Conservation (phyloP, 352 stramenopile species). For the Phytophthora hibernalis region DNA sequence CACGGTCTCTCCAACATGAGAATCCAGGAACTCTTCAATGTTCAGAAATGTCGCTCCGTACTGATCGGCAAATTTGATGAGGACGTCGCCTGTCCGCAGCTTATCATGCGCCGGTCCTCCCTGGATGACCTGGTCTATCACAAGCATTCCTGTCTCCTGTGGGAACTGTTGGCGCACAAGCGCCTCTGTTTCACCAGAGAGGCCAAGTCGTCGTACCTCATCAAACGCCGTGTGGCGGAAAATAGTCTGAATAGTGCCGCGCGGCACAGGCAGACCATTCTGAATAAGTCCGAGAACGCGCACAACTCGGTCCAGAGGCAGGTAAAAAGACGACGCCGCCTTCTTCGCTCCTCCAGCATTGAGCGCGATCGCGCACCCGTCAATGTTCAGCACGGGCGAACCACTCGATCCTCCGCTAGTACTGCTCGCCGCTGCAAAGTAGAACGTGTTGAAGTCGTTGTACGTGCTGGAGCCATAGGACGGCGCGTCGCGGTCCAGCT, state of each 20-base stretch:
- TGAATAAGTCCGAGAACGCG: constrained; percentile 79
- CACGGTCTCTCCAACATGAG: constrained; percentile 69
- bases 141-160: constrained; percentile 89
- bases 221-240: constrained; percentile 92
- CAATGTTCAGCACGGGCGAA: constrained; percentile 89
- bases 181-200: constrained; percentile 71
- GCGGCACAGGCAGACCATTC: constrained; percentile 55
- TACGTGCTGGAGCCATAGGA: constrained; percentile 89
- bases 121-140: constrained; percentile 90
- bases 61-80: constrained; percentile 80
- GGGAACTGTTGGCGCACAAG: constrained; percentile 76
- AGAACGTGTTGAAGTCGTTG: constrained; percentile 95
- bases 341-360: constrained; percentile 92
- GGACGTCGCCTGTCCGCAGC: constrained; percentile 86
- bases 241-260: constrained; percentile 89
- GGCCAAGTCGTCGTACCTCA: constrained; percentile 84
- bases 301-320: constrained; percentile 89
- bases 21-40: constrained; percentile 84
- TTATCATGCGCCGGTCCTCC: constrained; percentile 74
- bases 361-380: constrained; percentile 90
- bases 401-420: constrained; percentile 91
- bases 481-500: constrained; percentile 91
- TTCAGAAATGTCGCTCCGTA: constrained; percentile 86
- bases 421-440: constrained; percentile 88
- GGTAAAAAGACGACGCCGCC: constrained; percentile 90